phyloP scores from a whole-genome alignment of 306 rosid species.

The Medicago lupulina region DNA sequence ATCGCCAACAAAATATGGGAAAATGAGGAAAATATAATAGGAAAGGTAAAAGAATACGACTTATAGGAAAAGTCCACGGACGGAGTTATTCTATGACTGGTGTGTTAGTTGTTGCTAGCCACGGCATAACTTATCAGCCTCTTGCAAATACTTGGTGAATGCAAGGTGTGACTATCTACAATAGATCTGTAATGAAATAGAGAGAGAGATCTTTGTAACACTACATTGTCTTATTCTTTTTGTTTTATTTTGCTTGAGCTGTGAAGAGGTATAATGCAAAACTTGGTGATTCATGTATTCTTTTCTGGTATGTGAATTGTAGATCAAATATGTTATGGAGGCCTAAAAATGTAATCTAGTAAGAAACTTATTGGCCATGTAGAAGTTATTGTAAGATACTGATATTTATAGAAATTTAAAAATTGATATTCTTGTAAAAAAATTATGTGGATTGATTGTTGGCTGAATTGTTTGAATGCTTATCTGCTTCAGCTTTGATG shows the following conservation, averaged over 20 bases:
- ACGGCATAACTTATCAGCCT: constrained; percentile 29
- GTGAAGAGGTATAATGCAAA: constrained; percentile 33
- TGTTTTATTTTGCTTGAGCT: constrained; percentile 32
- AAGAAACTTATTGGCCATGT: constrained; percentile 3
- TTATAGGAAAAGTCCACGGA: constrained; percentile 30
- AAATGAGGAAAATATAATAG: constrained; percentile 38
- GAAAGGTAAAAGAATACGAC: constrained; percentile 38
- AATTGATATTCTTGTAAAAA: constrained; percentile 16
- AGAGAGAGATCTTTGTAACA: constrained; percentile 7
- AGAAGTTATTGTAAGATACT: constrained; percentile 18
- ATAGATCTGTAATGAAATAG: not conserved
- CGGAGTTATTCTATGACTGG: constrained; percentile 26
- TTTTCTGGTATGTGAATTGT: constrained; percentile 21
- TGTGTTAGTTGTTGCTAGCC: constrained; percentile 54
- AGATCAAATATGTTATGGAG: constrained; percentile 20
- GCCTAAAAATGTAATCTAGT: constrained; percentile 2
- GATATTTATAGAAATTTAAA: constrained; percentile 35
- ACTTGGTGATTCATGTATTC: constrained; percentile 29
- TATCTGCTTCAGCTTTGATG: not conserved
- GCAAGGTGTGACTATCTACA: not conserved
- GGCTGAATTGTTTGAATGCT: constrained; percentile 7
- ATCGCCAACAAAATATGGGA: constrained; percentile 38
- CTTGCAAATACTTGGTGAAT: not conserved
- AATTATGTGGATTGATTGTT: not conserved
- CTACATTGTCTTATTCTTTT: not conserved